Evolutionary conservation across 371 early-diverging fungal genomes (phyloP).

Genomic region (Conidiobolus incongruus): DNA sequence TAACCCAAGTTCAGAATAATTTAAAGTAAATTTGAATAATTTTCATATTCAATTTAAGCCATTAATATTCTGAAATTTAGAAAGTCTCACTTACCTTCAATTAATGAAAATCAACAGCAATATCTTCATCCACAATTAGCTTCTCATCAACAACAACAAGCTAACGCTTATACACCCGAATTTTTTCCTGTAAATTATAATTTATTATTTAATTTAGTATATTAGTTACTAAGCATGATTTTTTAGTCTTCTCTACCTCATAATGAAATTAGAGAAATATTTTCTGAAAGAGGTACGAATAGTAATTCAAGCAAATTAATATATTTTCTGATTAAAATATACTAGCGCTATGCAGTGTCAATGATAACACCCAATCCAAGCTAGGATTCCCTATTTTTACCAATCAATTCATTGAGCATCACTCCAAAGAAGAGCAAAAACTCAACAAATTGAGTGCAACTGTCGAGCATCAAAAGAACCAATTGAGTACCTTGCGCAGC

Average conservation of each 20-base stretch:
- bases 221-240: too few species aligned
- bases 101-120: not conserved
- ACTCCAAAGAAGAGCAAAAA: constrained; percentile 1
- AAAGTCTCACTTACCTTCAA: not conserved
- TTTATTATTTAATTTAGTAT: too few species aligned
- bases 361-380: not conserved
- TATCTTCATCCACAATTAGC: not conserved
- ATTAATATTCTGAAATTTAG: not conserved
- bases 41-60: too few species aligned
- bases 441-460: not conserved
- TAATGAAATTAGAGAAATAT: too few species aligned
- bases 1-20: not conserved
- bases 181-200: not conserved
- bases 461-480: not conserved
- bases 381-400: constrained; percentile 1
- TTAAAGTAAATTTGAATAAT: too few species aligned
- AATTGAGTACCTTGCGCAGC: not conserved
- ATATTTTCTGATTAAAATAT: not conserved
- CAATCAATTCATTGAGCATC: constrained; percentile 1
- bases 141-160: not conserved
- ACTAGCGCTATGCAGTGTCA: not conserved
- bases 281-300: too few species aligned
- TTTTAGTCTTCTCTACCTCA: too few species aligned
- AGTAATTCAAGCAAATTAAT: not conserved
- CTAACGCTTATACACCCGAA: not conserved